These are phyloP conservation scores for Globisporangium uncinulatum DNA, from an alignment of 352 stramenopile genomes.

Conservation along the genomic window DNA sequence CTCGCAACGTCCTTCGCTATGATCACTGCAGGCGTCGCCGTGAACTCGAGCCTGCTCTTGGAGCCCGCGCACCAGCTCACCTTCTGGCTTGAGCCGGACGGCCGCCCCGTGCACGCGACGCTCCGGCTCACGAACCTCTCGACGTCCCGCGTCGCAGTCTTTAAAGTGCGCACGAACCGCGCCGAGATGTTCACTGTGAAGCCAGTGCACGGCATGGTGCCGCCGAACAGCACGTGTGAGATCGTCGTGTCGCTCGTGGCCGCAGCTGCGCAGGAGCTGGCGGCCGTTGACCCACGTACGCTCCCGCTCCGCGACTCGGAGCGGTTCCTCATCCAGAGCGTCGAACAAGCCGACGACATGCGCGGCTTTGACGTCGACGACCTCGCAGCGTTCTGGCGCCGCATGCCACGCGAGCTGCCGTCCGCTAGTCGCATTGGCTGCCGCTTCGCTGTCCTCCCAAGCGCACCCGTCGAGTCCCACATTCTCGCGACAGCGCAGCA, in stretches of 20 bases:
- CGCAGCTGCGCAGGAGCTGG: constrained; percentile 23
- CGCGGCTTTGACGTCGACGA: constrained; percentile 29
- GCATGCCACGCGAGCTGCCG: constrained; percentile 41
- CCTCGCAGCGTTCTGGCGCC: constrained; percentile 50
- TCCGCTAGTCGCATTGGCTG: constrained; percentile 66
- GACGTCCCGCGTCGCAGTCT: constrained; percentile 45
- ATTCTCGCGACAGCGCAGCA: background rate
- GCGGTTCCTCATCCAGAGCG: constrained; percentile 52
- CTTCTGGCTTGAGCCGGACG: constrained; percentile 5
- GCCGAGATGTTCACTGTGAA: constrained; percentile 71
- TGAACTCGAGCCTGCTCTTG: constrained; percentile 69
- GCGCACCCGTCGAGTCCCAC: background rate
- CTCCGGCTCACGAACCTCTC: constrained; percentile 64
- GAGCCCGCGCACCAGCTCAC: constrained; percentile 36
- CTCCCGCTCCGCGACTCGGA: constrained; percentile 33
- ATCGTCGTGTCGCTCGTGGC: constrained; percentile 38
- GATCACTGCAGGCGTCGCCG: constrained; percentile 66
- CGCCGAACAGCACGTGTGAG: constrained; percentile 25
- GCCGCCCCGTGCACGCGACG: constrained; percentile 4
- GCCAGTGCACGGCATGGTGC: constrained; percentile 53
- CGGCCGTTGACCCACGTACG: constrained; percentile 24
- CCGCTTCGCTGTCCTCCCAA: constrained; percentile 23
- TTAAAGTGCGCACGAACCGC: constrained; percentile 75
- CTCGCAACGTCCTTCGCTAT: background rate
- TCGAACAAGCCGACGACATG: constrained; percentile 40